Percentiles rank a stretch among this genome's conserved stretches.
Conservation (phyloP, 2,329 filamentous ascomycete genomes). For the Penicillium sp. region DNA sequence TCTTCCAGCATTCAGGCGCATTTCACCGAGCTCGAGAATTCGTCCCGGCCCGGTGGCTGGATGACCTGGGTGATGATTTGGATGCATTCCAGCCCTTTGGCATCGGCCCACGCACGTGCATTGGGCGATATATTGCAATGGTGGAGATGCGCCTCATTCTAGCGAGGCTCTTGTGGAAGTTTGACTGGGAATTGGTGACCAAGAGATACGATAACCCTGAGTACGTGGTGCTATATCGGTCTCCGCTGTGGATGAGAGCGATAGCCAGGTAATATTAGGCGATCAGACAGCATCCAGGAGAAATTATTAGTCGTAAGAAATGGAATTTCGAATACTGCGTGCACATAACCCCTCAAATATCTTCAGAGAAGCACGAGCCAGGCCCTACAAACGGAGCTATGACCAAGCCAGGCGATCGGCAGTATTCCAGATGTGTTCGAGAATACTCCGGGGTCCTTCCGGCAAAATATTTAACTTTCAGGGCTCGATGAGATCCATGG, state of each 20-base stretch:
- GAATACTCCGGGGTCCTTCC: slow-evolving; percentile 10
- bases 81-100: slow-evolving; percentile 8
- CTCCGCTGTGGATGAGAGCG: slow-evolving; percentile 3
- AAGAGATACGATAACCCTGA: not conserved
- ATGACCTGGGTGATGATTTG: slow-evolving; percentile 13
- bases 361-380: not conserved
- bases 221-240: slow-evolving; percentile 3
- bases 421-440: slow-evolving; percentile 17
- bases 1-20: slow-evolving; percentile 4
- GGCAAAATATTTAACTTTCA: slow-evolving; percentile 6
- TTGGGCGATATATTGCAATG: slow-evolving; percentile 9
- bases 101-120: slow-evolving; percentile 11
- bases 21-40: slow-evolving; percentile 8
- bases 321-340: not conserved
- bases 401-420: slow-evolving; percentile 19
- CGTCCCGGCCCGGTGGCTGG: slow-evolving; percentile 8
- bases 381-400: slow-evolving; percentile 16
- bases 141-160: slow-evolving; percentile 8
- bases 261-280: not conserved
- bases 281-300: not conserved
- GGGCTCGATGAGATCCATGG: slow-evolving; percentile 10
- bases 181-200: slow-evolving; percentile 4
- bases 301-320: not conserved
- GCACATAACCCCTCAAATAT: not conserved
- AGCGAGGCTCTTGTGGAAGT: slow-evolving; percentile 6